Evolutionary conservation across 1,284 basidiomycete genomes (phyloP).

Genomic region (Cerrena zonata): DNA sequence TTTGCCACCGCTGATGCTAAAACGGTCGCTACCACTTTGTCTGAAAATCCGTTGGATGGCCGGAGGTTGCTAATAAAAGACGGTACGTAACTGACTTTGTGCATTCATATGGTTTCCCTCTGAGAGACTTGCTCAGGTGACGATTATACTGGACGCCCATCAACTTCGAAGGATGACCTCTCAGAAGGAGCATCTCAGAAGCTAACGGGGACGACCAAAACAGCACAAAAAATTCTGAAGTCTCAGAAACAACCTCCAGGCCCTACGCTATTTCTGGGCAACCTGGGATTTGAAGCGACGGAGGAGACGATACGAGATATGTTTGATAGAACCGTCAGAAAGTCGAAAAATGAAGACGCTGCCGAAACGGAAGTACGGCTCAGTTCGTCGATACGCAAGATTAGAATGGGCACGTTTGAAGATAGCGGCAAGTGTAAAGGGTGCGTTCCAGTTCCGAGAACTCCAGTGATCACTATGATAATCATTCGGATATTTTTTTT

Average conservation of each 20-base stretch:
- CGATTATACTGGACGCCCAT: slow-evolving; percentile 66
- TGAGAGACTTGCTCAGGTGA: slow-evolving; percentile 42
- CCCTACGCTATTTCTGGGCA: slow-evolving; percentile 83
- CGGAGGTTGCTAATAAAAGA: slow-evolving; percentile 90
- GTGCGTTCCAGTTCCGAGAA: too few relatives aligned
- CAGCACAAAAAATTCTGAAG: slow-evolving; percentile 77
- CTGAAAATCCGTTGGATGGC: slow-evolving; percentile 80
- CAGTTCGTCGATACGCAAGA: slow-evolving; percentile 59
- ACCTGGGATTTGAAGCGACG: slow-evolving; percentile 81
- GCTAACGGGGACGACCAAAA: slow-evolving; percentile 56
- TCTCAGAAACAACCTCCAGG: slow-evolving; percentile 78
- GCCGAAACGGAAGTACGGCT: slow-evolving; percentile 41
- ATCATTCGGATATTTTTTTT: not conserved
- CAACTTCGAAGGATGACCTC: slow-evolving; percentile 24
- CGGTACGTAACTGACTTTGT: slow-evolving; percentile 43
- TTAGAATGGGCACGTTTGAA: slow-evolving; percentile 92
- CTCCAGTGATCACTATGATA: not conserved
- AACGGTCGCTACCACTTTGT: slow-evolving; percentile 67
- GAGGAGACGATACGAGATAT: slow-evolving; percentile 70
- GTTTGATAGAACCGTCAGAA: slow-evolving; percentile 41
- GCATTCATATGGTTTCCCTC: not conserved
- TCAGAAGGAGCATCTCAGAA: slow-evolving; percentile 28
- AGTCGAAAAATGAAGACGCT: slow-evolving; percentile 19
- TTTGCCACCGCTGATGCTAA: slow-evolving; percentile 78
- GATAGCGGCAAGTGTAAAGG: slow-evolving; percentile 94